Conservation (phyloP, 129 eudicot species). For the Rutidosis leptorrhynchoides region DNA sequence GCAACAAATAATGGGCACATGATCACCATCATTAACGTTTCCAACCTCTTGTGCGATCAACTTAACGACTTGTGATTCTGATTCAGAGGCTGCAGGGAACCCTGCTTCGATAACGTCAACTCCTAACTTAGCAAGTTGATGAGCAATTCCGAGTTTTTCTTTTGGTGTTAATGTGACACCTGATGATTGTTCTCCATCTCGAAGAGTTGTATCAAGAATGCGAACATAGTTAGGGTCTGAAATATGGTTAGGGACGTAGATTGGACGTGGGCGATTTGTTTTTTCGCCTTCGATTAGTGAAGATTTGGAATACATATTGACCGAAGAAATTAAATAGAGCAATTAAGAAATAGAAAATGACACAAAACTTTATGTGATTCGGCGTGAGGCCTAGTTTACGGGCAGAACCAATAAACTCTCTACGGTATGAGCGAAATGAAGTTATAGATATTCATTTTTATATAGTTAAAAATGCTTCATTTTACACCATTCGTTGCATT, state of each 20-base stretch:
- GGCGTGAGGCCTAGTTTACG: too few species aligned
- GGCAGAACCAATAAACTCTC: too few species aligned
- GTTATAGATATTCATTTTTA: too few species aligned
- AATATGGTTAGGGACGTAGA: not conserved
- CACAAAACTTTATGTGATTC: too few species aligned
- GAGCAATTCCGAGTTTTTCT: not conserved
- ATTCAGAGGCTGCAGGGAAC: not conserved
- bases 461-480: too few species aligned
- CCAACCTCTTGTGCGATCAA: not conserved
- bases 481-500: too few species aligned
- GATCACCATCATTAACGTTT: not conserved
- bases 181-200: not conserved
- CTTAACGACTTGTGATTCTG: not conserved
- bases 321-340: not conserved
- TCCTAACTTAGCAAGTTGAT: not conserved
- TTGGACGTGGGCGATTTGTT: not conserved
- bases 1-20: not conserved
- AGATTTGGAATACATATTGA: not conserved
- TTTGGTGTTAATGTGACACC: constrained; percentile 2
- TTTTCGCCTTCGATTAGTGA: not conserved
- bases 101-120: constrained; percentile 2
- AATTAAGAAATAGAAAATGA: too few species aligned
- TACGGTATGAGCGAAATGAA: too few species aligned
- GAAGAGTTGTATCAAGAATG: not conserved
- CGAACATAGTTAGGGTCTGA: not conserved